These are phyloP conservation scores for Physocladia obscura DNA, from an alignment of 192 early-diverging fungal species.

Conservation along the genomic window DNA sequence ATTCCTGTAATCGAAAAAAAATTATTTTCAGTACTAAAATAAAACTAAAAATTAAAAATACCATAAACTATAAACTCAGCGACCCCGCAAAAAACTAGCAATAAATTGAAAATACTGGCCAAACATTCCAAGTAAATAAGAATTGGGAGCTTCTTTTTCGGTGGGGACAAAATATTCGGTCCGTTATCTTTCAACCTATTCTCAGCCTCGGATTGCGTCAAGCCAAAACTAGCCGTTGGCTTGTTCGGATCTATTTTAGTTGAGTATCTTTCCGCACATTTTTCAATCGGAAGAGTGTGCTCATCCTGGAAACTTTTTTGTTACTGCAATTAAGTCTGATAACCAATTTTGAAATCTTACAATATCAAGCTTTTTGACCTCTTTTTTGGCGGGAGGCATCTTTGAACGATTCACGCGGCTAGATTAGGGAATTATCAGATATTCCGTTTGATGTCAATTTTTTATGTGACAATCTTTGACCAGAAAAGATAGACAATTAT, in stretches of 20 bases:
- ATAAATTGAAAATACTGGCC: slow-evolving; percentile 74
- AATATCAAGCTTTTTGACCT: slow-evolving; percentile 40
- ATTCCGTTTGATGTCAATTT: neutral
- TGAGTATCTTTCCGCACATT: slow-evolving; percentile 44
- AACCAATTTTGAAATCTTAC: slow-evolving; percentile 4
- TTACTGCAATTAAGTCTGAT: neutral
- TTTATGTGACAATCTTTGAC: neutral
- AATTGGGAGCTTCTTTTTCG: slow-evolving; percentile 72
- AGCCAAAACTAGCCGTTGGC: slow-evolving; percentile 65
- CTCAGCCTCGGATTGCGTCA: slow-evolving; percentile 57
- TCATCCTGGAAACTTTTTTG: slow-evolving; percentile 37
- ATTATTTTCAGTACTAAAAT: neutral
- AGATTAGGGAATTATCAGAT: neutral
- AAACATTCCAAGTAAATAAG: slow-evolving; percentile 73
- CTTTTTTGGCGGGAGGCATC: neutral
- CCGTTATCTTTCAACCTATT: slow-evolving; percentile 65
- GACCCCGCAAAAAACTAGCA: slow-evolving; percentile 78
- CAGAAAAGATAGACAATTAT: neutral
- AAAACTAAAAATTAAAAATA: slow-evolving; percentile 15
- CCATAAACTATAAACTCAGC: slow-evolving; percentile 75
- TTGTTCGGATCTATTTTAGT: slow-evolving; percentile 56
- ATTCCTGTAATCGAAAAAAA: slow-evolving; percentile 36
- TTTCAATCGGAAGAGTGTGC: slow-evolving; percentile 54
- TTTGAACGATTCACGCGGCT: neutral
- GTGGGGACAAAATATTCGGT: slow-evolving; percentile 80